Evolutionary conservation across 768 basidiomycete genomes (phyloP).

Genomic region (Suillus ampliporus): DNA sequence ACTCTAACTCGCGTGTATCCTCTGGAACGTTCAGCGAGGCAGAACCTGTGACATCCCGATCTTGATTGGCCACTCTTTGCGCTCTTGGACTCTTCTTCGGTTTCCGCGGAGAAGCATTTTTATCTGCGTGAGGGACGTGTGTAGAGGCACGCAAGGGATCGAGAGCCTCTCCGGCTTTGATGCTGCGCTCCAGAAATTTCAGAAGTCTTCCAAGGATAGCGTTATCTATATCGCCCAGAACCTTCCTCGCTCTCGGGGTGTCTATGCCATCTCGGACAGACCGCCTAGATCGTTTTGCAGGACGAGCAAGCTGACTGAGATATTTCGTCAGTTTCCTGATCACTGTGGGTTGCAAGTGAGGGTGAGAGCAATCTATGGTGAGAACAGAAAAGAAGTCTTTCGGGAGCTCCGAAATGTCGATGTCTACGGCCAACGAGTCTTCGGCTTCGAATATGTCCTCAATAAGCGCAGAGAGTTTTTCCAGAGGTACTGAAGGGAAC

Average conservation of each 20-base stretch:
- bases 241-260: conserved; percentile 57
- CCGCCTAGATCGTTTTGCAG: conserved; percentile 70
- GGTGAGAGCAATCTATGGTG: conserved; percentile 61
- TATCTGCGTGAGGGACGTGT: conserved; percentile 21
- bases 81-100: conserved; percentile 55
- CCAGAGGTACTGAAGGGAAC: conserved; percentile 57
- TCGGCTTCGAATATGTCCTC: conserved; percentile 89
- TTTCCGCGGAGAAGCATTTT: conserved; percentile 44
- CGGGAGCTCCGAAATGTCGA: conserved; percentile 55
- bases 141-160: conserved; percentile 63
- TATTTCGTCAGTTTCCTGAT: conserved; percentile 74
- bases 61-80: conserved; percentile 11
- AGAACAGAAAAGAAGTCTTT: conserved; percentile 67
- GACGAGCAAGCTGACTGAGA: conserved; percentile 69
- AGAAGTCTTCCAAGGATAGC: conserved; percentile 66
- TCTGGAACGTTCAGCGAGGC: conserved; percentile 4
- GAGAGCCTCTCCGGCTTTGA: conserved; percentile 75
- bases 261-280: conserved; percentile 42
- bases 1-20: neutral
- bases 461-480: conserved; percentile 76
- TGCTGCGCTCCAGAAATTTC: conserved; percentile 79
- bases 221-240: conserved; percentile 72
- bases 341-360: conserved; percentile 60
- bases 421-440: conserved; percentile 68
- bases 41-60: neutral